Percentiles rank a stretch among this genome's conserved stretches.
These are phyloP conservation scores for Pestalotiopsis sp. DNA, from an alignment of 2,329 filamentous ascomycete genomes.

Conservation along the genomic window DNA sequence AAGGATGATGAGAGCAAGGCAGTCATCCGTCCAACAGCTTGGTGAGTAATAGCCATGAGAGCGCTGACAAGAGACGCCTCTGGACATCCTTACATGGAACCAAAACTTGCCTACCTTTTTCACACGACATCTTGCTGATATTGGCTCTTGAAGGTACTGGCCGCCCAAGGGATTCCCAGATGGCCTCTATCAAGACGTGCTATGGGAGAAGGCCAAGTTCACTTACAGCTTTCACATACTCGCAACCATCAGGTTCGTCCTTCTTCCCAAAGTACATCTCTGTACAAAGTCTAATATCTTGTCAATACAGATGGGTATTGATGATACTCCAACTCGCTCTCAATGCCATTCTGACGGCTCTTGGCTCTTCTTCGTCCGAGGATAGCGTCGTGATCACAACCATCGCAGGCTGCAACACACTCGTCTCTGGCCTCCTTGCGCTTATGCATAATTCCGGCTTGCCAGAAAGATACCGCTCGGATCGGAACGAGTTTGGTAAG, in stretches of 20 bases:
- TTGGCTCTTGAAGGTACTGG: conserved; percentile 34
- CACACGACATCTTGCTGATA: not conserved
- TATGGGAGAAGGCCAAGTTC: conserved; percentile 47
- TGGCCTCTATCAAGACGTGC: conserved; percentile 53
- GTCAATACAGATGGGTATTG: conserved; percentile 44
- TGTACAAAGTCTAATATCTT: no score
- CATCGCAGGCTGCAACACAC: conserved; percentile 54
- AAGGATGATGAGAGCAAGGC: conserved; percentile 46
- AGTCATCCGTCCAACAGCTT: conserved; percentile 44
- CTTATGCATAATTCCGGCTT: conserved; percentile 57
- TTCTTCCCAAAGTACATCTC: not conserved
- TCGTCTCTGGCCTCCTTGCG: conserved; percentile 52
- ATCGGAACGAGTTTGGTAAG: conserved; percentile 51
- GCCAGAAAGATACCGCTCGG: conserved; percentile 52
- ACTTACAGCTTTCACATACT: conserved; percentile 47
- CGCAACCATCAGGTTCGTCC: conserved; percentile 27
- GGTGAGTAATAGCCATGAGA: conserved; percentile 13
- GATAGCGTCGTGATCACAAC: conserved; percentile 47
- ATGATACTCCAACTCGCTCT: conserved; percentile 53
- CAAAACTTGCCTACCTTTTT: not conserved
- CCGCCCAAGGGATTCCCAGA: conserved; percentile 49
- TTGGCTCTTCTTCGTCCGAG: conserved; percentile 44
- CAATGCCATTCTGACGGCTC: conserved; percentile 51
- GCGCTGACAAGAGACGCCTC: not conserved
- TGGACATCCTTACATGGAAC: not conserved